Percentiles rank a stretch among this genome's conserved stretches.
phyloP scores from a whole-genome alignment of 768 basidiomycete species.

The Tricholomella constricta region DNA sequence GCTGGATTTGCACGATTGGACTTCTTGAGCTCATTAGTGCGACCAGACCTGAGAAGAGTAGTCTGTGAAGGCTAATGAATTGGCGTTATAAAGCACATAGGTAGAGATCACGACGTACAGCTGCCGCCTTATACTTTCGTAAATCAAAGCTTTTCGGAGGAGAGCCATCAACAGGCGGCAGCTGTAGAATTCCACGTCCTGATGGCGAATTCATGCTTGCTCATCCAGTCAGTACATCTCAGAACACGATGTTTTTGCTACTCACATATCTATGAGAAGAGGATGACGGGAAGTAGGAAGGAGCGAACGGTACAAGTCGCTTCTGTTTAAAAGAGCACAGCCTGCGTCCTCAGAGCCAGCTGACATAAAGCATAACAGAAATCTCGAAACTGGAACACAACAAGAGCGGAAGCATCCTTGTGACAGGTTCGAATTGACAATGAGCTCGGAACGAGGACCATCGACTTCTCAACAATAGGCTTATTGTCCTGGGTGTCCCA shows the following conservation, averaged over 20 bases:
- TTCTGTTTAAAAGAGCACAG: neutral
- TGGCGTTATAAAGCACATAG: neutral
- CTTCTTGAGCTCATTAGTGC: conserved; percentile 15
- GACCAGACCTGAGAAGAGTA: conserved; percentile 14
- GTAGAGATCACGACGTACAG: conserved; percentile 7
- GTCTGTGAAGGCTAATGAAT: conserved; percentile 8
- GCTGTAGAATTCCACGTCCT: conserved; percentile 7
- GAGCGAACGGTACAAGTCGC: neutral
- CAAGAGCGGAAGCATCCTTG: conserved; percentile 1
- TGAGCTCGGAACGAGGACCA: neutral
- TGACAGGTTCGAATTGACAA: conserved; percentile 1
- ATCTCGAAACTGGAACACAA: neutral
- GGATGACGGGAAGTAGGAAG: neutral
- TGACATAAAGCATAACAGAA: neutral
- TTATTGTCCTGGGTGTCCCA: conserved; percentile 8
- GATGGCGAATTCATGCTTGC: neutral
- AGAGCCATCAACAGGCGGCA: conserved; percentile 3
- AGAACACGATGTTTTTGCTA: neutral
- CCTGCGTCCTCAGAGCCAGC: neutral
- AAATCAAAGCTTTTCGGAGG: conserved; percentile 16
- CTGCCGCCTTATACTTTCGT: conserved; percentile 19
- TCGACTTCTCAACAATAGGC: conserved; percentile 7
- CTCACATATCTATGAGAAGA: neutral
- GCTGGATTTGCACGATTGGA: conserved; percentile 8
- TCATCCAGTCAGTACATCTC: neutral